Conservation (phyloP, 306 rosid species). For the Vicia sativa region DNA sequence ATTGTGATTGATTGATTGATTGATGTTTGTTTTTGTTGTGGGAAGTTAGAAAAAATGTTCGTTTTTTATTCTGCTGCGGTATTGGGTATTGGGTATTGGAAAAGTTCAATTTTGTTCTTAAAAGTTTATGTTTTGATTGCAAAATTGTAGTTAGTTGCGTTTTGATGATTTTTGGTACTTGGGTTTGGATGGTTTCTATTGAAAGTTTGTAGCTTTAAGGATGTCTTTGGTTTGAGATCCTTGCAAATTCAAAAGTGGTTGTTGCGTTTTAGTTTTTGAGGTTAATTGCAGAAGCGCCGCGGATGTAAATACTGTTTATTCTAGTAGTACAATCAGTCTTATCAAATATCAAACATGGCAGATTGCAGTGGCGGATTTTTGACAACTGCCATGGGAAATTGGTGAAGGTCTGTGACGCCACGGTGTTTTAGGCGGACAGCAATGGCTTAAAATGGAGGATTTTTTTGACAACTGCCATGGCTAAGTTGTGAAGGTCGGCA, state of each 20-base stretch:
- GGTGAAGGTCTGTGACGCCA: background rate
- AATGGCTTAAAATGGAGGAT: background rate
- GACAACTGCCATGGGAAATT: background rate
- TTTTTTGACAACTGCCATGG: background rate
- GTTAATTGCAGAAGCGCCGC: background rate
- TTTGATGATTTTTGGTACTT: background rate
- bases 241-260: background rate
- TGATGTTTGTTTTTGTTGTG: background rate
- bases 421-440: background rate
- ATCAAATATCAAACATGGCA: background rate
- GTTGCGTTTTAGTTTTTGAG: background rate
- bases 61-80: slow-evolving; percentile 32
- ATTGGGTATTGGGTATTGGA: no score
- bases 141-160: background rate
- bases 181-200: slow-evolving; percentile 9
- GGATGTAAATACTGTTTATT: background rate
- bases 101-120: background rate
- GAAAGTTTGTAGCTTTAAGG: background rate
- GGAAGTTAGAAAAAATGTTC: slow-evolving; percentile 5
- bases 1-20: background rate
- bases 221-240: slow-evolving; percentile 12
- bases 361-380: background rate
- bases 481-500: background rate
- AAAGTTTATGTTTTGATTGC: background rate
- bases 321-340: background rate